Percentiles rank a stretch among this genome's conserved stretches.
Evolutionary conservation across 2,329 filamentous ascomycete species (phyloP).

Genomic region (Fusarium burgessii): DNA sequence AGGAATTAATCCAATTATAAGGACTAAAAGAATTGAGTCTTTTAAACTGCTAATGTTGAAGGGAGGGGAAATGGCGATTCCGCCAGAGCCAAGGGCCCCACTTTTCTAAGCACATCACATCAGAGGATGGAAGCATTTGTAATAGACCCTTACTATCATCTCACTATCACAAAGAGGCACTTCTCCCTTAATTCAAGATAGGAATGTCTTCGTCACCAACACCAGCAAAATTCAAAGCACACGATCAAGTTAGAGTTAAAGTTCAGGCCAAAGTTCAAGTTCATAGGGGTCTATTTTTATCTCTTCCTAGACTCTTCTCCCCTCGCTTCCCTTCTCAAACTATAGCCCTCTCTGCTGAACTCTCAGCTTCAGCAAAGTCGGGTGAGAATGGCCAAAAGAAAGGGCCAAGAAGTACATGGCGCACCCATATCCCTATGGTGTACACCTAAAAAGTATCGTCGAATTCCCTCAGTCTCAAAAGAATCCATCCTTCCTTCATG

Average conservation of each 20-base stretch:
- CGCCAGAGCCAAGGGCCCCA: slow-evolving; percentile 42
- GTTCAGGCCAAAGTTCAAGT: slow-evolving; percentile 3
- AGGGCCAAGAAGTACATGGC: slow-evolving; percentile 14
- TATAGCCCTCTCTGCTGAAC: not conserved
- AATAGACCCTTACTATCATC: slow-evolving; percentile 12
- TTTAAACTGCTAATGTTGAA: not conserved
- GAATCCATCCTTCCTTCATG: slow-evolving; percentile 5
- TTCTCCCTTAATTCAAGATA: slow-evolving; percentile 22
- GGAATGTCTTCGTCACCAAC: slow-evolving; percentile 33
- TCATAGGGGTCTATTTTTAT: slow-evolving; percentile 19
- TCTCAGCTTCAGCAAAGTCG: slow-evolving; percentile 3
- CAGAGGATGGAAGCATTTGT: slow-evolving; percentile 21
- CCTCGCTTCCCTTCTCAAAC: not conserved
- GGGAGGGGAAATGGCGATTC: slow-evolving; percentile 39
- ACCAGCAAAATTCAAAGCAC: slow-evolving; percentile 9
- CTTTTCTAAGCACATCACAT: slow-evolving; percentile 32
- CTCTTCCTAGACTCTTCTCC: slow-evolving; percentile 10
- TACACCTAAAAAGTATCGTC: not conserved
- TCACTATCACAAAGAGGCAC: not conserved
- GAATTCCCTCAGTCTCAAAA: slow-evolving; percentile 3
- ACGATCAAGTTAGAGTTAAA: not conserved
- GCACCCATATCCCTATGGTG: not conserved
- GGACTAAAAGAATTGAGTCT: slow-evolving; percentile 1
- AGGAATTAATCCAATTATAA: not conserved
- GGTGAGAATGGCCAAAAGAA: not conserved